Percentiles rank a stretch among this genome's conserved stretches.
These are phyloP conservation scores for Yamadazyma triangularis DNA, from an alignment of 1,139 yeast genomes.

Conservation along the genomic window DNA sequence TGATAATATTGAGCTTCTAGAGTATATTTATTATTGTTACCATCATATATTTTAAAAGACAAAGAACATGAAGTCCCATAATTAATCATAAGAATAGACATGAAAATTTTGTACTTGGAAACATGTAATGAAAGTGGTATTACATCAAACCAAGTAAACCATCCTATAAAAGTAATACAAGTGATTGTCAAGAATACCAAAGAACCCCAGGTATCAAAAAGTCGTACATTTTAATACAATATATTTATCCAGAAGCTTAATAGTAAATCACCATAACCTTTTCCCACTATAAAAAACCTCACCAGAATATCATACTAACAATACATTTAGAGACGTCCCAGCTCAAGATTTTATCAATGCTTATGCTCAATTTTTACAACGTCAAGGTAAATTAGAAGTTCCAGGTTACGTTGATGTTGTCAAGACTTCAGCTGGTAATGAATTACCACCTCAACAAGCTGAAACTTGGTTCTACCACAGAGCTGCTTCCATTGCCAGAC, in stretches of 20 bases:
- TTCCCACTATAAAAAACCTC: background rate
- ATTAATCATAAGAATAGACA: too few species aligned
- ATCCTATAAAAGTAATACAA: too few species aligned
- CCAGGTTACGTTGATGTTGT: slow-evolving; percentile 99
- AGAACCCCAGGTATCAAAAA: slow-evolving; percentile 1
- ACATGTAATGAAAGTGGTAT: too few species aligned
- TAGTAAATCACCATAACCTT: background rate
- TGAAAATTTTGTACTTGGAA: too few species aligned
- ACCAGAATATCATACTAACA: slow-evolving; percentile 35
- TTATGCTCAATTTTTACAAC: slow-evolving; percentile 99
- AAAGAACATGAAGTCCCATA: too few species aligned
- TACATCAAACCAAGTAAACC: too few species aligned
- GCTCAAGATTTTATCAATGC: slow-evolving; percentile 99
- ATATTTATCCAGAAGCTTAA: background rate
- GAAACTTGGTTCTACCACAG: slow-evolving; percentile 99
- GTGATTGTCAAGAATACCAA: too few species aligned
- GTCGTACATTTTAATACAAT: too few species aligned
- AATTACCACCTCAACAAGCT: slow-evolving; percentile 99
- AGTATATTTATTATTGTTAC: too few species aligned
- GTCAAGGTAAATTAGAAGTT: slow-evolving; percentile 99
- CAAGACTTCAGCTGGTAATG: slow-evolving; percentile 98
- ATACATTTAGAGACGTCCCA: slow-evolving; percentile 86
- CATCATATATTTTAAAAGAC: too few species aligned
- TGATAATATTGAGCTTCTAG: too few species aligned
- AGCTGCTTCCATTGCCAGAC: slow-evolving; percentile 99